Evolutionary conservation across 768 basidiomycete genomes (phyloP).

Genomic region (Epithele typhae): DNA sequence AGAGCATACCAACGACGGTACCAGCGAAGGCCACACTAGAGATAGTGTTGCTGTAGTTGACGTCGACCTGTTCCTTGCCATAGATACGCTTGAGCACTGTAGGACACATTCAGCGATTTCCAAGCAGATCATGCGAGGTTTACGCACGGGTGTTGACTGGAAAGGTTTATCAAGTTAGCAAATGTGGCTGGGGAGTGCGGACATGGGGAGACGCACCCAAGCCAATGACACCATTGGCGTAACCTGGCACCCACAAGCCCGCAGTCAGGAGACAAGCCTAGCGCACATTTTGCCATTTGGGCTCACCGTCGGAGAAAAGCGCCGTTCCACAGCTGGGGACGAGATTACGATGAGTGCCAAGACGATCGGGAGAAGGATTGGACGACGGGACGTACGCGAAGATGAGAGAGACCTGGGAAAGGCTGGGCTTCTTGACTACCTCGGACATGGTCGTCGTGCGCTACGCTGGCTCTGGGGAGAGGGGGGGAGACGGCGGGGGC

Average conservation of each 20-base stretch:
- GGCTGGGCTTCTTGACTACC: constrained; percentile 11
- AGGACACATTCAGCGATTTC: too few species aligned
- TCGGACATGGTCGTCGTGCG: constrained; percentile 10
- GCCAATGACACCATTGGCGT: constrained; percentile 78
- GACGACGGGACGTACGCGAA: constrained; percentile 58
- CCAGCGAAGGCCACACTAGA: constrained; percentile 79
- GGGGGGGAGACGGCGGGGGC: constrained; percentile 2
- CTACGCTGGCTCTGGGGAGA: neutral
- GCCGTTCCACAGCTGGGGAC: constrained; percentile 73
- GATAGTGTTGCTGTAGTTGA: constrained; percentile 61
- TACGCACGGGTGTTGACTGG: constrained; percentile 66
- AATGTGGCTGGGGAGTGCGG: too few species aligned
- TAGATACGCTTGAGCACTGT: constrained; percentile 72
- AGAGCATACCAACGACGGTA: constrained; percentile 80
- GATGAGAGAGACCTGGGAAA: constrained; percentile 70
- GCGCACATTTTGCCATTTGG: too few species aligned
- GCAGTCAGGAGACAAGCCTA: too few species aligned
- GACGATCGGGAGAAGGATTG: too few species aligned
- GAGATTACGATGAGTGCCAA: neutral
- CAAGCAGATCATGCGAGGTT: too few species aligned
- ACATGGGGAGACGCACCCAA: constrained; percentile 45
- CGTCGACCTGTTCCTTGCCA: constrained; percentile 44
- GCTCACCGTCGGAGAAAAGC: constrained; percentile 76
- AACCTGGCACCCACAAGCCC: constrained; percentile 47
- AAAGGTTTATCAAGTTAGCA: neutral